phyloP scores from a whole-genome alignment of 306 rosid species.

The Dryas drummondii region DNA sequence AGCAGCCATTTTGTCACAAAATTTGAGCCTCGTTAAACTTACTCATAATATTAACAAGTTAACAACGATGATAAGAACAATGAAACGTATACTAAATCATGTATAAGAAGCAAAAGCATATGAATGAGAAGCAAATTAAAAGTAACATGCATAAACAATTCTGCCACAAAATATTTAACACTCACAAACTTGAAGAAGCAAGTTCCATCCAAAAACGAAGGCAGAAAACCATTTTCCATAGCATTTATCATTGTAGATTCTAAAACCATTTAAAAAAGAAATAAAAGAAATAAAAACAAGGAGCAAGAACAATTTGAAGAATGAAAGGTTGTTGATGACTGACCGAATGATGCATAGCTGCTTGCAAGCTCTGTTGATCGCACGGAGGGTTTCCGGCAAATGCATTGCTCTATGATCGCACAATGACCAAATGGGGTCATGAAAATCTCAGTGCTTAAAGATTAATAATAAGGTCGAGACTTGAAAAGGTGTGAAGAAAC shows the following conservation, averaged over 20 bases:
- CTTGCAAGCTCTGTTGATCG: too few relatives aligned
- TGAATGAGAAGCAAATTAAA: background rate
- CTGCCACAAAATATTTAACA: background rate
- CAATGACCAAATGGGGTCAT: slow-evolving; percentile 30
- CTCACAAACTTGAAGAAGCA: background rate
- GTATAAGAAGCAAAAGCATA: too few relatives aligned
- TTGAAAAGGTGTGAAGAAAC: slow-evolving; percentile 9
- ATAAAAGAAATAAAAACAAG: background rate
- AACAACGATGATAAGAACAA: too few relatives aligned
- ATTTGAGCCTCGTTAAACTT: background rate
- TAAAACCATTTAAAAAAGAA: background rate
- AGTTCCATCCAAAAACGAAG: background rate
- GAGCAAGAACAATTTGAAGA: background rate
- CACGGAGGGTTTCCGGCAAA: background rate
- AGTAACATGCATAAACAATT: background rate
- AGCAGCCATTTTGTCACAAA: background rate
- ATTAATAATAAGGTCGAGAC: background rate
- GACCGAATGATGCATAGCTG: background rate
- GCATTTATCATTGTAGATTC: background rate
- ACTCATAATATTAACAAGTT: background rate
- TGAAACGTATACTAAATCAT: too few relatives aligned
- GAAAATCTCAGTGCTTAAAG: slow-evolving; percentile 3
- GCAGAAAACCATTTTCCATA: background rate
- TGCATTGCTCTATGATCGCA: slow-evolving; percentile 8
- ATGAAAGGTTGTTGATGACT: background rate